Percentiles rank a stretch among this genome's conserved stretches.
These are phyloP conservation scores for Rugonectria rugulosa DNA, from an alignment of 2,329 filamentous ascomycete genomes.

Conservation along the genomic window DNA sequence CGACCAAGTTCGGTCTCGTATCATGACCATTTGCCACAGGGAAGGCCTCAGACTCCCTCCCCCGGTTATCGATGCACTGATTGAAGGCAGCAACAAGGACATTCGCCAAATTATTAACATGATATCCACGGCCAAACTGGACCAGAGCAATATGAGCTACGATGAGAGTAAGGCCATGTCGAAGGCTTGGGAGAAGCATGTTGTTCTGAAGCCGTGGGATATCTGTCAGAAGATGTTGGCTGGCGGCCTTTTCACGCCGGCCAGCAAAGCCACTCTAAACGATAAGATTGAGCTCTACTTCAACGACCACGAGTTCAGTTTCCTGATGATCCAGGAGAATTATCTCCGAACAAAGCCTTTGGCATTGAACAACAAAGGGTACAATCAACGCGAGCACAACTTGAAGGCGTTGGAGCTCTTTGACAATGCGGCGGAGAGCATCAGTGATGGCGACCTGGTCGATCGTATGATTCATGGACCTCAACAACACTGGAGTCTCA, in stretches of 20 bases:
- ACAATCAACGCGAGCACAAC: slow-evolving; percentile 70
- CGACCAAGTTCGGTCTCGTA: slow-evolving; percentile 88
- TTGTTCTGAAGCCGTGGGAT: slow-evolving; percentile 97
- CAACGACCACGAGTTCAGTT: slow-evolving; percentile 98
- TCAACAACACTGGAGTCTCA: slow-evolving; percentile 97
- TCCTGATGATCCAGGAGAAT: slow-evolving; percentile 97
- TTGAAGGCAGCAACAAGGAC: slow-evolving; percentile 94
- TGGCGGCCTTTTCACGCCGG: slow-evolving; percentile 82
- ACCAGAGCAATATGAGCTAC: slow-evolving; percentile 80
- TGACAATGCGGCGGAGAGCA: slow-evolving; percentile 90
- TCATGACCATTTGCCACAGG: slow-evolving; percentile 93
- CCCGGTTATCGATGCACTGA: slow-evolving; percentile 87
- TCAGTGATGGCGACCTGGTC: slow-evolving; percentile 95
- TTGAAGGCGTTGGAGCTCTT: slow-evolving; percentile 86
- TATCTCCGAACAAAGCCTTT: slow-evolving; percentile 86
- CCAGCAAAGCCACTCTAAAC: slow-evolving; percentile 87
- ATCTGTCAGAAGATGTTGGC: slow-evolving; percentile 93
- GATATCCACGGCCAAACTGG: slow-evolving; percentile 92
- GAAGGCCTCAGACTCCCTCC: slow-evolving; percentile 87
- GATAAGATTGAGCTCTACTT: slow-evolving; percentile 99
- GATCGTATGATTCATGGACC: slow-evolving; percentile 98
- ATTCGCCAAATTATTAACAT: slow-evolving; percentile 99
- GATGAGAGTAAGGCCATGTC: slow-evolving; percentile 93
- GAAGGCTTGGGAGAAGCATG: slow-evolving; percentile 98
- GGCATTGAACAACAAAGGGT: slow-evolving; percentile 62